Conservation (phyloP, 768 basidiomycete species). For the Rhizopogon salebrosus region DNA sequence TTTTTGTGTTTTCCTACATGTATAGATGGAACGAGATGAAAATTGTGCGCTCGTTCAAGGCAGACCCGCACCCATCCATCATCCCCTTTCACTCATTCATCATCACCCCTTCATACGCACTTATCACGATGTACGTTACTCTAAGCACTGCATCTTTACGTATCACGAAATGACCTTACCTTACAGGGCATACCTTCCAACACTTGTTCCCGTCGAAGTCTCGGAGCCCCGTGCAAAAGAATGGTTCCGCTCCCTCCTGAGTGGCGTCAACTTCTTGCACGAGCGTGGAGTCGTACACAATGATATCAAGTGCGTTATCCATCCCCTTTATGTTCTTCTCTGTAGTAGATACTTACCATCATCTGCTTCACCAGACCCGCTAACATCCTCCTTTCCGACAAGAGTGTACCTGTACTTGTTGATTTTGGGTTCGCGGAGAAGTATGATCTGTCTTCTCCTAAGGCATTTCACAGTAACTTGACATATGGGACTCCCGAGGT, state of each 20-base stretch:
- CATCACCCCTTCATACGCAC: conserved; percentile 84
- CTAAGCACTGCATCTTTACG: conserved; percentile 1
- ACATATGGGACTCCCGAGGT: conserved; percentile 93
- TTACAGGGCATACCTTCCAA: conserved; percentile 79
- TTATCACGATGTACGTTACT: conserved; percentile 80
- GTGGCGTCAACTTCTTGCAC: conserved; percentile 82
- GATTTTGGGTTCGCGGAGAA: conserved; percentile 97
- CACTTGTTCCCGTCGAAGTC: conserved; percentile 84
- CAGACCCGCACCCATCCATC: conserved; percentile 86
- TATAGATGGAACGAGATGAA: conserved; percentile 98
- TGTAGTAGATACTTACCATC: not conserved
- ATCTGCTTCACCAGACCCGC: conserved; percentile 55
- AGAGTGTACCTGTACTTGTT: conserved; percentile 81
- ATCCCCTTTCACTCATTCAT: conserved; percentile 93
- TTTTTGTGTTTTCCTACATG: not conserved
- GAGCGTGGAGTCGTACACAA: conserved; percentile 83
- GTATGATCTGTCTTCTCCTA: conserved; percentile 58
- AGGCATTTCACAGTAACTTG: conserved; percentile 77
- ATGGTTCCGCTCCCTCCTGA: conserved; percentile 81
- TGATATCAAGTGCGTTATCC: conserved; percentile 75
- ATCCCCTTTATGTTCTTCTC: not conserved
- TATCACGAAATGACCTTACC: conserved; percentile 6
- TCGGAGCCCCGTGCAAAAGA: conserved; percentile 68
- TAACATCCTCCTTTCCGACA: conserved; percentile 81
- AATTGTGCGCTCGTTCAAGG: conserved; percentile 79